Percentiles rank a stretch among this genome's conserved stretches.
Conservation (phyloP, 768 basidiomycete genomes). For the Scleroderma bovista region DNA sequence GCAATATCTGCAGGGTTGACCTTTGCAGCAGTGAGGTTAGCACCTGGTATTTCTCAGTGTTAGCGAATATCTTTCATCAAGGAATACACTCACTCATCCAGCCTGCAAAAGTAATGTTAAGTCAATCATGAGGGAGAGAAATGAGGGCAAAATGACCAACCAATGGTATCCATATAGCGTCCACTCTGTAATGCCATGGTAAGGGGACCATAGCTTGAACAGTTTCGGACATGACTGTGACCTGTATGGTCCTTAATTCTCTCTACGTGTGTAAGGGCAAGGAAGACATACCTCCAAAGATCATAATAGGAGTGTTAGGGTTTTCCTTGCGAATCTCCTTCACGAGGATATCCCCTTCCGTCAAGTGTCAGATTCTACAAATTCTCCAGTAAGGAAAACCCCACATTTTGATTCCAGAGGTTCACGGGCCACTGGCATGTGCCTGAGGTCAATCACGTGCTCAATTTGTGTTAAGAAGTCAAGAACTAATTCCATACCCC, state of each 20-base stretch:
- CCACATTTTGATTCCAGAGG: conserved; percentile 40
- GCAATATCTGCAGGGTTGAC: conserved; percentile 45
- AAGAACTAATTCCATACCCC: conserved; percentile 39
- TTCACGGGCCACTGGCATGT: conserved; percentile 75
- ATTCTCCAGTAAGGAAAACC: conserved; percentile 9
- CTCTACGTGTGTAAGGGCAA: neutral
- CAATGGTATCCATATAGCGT: conserved; percentile 90
- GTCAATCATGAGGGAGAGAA: neutral
- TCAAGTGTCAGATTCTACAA: neutral
- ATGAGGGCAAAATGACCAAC: conserved; percentile 30
- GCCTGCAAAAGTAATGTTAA: conserved; percentile 20
- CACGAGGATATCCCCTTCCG: conserved; percentile 66
- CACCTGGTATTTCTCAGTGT: neutral
- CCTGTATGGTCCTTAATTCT: conserved; percentile 30
- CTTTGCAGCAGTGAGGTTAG: conserved; percentile 20
- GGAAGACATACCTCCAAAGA: conserved; percentile 60
- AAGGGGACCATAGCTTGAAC: conserved; percentile 59
- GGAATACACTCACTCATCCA: conserved; percentile 53
- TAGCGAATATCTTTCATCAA: neutral
- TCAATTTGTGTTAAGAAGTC: neutral
- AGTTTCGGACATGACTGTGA: conserved; percentile 79
- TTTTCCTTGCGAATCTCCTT: conserved; percentile 69
- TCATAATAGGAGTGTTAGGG: conserved; percentile 67
- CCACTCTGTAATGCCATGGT: conserved; percentile 80
- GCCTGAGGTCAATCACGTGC: conserved; percentile 36